Percentiles rank a stretch among this genome's conserved stretches.
phyloP scores from a whole-genome alignment of 2,329 filamentous ascomycete species.

The Stagonosporopsis rhizophila region DNA sequence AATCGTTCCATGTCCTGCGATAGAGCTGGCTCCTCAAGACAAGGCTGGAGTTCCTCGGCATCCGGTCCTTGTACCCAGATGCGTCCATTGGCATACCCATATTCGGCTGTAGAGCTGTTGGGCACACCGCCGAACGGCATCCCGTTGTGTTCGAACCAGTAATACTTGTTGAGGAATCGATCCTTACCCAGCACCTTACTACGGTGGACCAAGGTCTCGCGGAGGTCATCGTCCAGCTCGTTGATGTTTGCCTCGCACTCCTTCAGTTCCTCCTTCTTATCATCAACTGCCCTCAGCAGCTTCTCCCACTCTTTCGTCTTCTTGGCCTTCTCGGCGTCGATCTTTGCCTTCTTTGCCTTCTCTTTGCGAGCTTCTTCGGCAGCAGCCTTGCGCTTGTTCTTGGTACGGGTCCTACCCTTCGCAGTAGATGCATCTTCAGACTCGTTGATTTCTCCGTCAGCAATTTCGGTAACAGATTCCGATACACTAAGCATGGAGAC shows the following conservation, averaged over 20 bases:
- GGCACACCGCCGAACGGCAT: constrained; percentile 95
- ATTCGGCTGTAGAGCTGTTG: constrained; percentile 83
- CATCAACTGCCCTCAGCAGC: constrained; percentile 85
- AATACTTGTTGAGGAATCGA: constrained; percentile 97
- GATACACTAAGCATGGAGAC: constrained; percentile 59
- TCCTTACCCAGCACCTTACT: constrained; percentile 91
- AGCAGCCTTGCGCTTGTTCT: constrained; percentile 79
- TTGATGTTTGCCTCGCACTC: constrained; percentile 86
- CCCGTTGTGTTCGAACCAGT: constrained; percentile 98
- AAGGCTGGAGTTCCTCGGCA: constrained; percentile 73
- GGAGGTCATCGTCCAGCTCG: constrained; percentile 86
- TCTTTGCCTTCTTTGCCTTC: constrained; percentile 70
- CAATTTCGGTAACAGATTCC: constrained; percentile 70
- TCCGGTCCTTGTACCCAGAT: constrained; percentile 97
- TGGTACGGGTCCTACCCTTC: constrained; percentile 66
- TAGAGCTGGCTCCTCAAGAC: constrained; percentile 65
- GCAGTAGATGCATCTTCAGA: constrained; percentile 58
- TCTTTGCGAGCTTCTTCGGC: constrained; percentile 64
- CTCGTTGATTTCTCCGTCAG: constrained; percentile 76
- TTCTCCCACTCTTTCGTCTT: constrained; percentile 90
- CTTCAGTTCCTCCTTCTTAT: constrained; percentile 80
- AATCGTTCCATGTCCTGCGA: constrained; percentile 79
- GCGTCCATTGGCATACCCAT: constrained; percentile 90
- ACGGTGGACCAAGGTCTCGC: constrained; percentile 91
- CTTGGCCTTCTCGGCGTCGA: constrained; percentile 66